Evolutionary conservation across 139 green algal genomes (phyloP).

Genomic region (Tetraselmis chui): DNA sequence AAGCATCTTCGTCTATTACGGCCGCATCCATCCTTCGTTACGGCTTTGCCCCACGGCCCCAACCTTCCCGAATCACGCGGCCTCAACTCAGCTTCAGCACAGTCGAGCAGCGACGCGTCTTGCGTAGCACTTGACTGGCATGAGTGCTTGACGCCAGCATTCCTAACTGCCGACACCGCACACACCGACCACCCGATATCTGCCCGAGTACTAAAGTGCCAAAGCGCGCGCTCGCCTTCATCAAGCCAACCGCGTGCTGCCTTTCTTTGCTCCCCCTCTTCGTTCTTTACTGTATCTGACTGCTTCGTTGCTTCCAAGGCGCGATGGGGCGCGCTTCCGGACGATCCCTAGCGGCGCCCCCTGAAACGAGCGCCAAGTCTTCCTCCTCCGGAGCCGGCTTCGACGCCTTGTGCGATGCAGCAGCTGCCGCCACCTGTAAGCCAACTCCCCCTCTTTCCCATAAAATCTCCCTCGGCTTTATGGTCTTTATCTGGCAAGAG

Average conservation of each 20-base stretch:
- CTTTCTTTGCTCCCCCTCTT: neutral
- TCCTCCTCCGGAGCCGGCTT: neutral
- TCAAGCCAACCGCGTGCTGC: neutral
- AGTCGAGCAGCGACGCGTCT: too few relatives aligned
- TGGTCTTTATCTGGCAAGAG: neutral
- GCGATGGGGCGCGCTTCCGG: neutral
- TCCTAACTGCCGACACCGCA: too few relatives aligned
- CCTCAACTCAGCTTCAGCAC: too few relatives aligned
- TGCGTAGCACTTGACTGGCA: too few relatives aligned
- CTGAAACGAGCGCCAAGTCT: neutral
- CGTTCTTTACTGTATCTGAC: neutral
- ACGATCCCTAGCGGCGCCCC: neutral
- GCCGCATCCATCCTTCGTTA: too few relatives aligned
- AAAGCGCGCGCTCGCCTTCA: too few relatives aligned
- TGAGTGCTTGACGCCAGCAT: too few relatives aligned
- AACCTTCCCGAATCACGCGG: too few relatives aligned
- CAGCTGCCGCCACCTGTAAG: neutral
- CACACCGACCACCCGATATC: too few relatives aligned
- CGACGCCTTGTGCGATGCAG: neutral
- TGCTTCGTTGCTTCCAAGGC: neutral
- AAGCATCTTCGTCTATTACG: too few relatives aligned
- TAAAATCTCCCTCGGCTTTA: neutral
- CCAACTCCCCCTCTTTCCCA: neutral
- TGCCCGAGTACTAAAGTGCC: too few relatives aligned
- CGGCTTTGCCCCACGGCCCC: too few relatives aligned